A percentile compares a stretch with the other conserved stretches of the same genome.
Evolutionary conservation across 371 early-diverging fungal genomes (phyloP).

Genomic region (Fennellomyces sp.): DNA sequence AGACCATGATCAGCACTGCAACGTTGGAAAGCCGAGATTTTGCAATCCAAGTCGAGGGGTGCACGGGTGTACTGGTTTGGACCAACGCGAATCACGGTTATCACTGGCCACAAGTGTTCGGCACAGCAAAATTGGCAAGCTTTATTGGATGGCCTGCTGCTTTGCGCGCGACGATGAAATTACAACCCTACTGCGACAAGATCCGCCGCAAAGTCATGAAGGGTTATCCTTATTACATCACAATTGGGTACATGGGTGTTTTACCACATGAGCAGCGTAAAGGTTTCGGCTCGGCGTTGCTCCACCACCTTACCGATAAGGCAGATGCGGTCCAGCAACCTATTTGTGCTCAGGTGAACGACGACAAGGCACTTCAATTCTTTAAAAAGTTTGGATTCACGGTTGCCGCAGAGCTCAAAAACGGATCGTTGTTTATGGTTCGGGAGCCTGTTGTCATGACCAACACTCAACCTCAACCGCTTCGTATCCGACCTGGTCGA

Average conservation of each 20-base stretch:
- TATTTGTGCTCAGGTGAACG: slow-evolving; percentile 76
- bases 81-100: slow-evolving; percentile 30
- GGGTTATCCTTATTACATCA: slow-evolving; percentile 23
- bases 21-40: slow-evolving; percentile 44
- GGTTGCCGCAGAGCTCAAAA: slow-evolving; percentile 18
- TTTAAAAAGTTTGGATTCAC: slow-evolving; percentile 48
- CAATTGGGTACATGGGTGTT: slow-evolving; percentile 45
- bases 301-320: slow-evolving; percentile 38
- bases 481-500: slow-evolving; percentile 45
- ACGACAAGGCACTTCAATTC: slow-evolving; percentile 81
- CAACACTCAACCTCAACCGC: slow-evolving; percentile 16
- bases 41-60: slow-evolving; percentile 49
- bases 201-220: slow-evolving; percentile 35
- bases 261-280: slow-evolving; percentile 48
- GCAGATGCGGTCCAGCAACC: slow-evolving; percentile 88
- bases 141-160: slow-evolving; percentile 39
- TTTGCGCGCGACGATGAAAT: slow-evolving; percentile 29
- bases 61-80: slow-evolving; percentile 51
- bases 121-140: slow-evolving; percentile 32
- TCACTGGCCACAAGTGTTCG: slow-evolving; percentile 28
- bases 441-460: slow-evolving; percentile 23
- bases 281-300: slow-evolving; percentile 37
- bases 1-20: slow-evolving; percentile 35
- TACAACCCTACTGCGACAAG: slow-evolving; percentile 37
- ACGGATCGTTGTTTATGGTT: slow-evolving; percentile 31